These are phyloP conservation scores for Protomyces inundatus DNA, from an alignment of 1,139 yeast species.

Conservation along the genomic window DNA sequence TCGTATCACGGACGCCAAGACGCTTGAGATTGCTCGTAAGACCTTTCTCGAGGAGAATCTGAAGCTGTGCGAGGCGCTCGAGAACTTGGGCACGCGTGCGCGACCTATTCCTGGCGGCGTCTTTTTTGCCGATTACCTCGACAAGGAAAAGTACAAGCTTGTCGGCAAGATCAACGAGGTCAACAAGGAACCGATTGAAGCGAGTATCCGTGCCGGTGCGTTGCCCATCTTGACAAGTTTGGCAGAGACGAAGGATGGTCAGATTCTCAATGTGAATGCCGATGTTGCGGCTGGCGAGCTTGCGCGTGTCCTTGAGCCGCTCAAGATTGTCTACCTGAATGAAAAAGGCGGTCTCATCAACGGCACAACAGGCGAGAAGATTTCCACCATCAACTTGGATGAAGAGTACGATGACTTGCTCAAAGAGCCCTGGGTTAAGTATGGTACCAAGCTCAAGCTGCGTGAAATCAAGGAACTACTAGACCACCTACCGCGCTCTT, in stretches of 20 bases:
- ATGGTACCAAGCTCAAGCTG: conserved; percentile 94
- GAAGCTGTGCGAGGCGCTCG: conserved; percentile 89
- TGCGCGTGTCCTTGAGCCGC: conserved; percentile 93
- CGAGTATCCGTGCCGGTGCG: conserved; percentile 93
- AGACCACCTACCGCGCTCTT: conserved; percentile 90
- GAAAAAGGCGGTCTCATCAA: conserved; percentile 97
- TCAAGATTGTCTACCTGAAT: conserved; percentile 89
- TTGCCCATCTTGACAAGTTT: conserved; percentile 91
- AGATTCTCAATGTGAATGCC: conserved; percentile 92
- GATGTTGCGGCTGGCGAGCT: conserved; percentile 98
- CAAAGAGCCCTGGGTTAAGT: conserved; percentile 96
- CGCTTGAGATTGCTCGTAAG: conserved; percentile 92
- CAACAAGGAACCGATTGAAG: conserved; percentile 86
- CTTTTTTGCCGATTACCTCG: conserved; percentile 86
- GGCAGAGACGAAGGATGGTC: conserved; percentile 96
- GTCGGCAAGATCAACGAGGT: conserved; percentile 88
- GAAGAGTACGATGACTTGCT: conserved; percentile 88
- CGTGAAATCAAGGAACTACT: conserved; percentile 91
- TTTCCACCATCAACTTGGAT: conserved; percentile 84
- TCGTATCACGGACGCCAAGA: conserved; percentile 87
- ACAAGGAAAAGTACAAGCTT: conserved; percentile 80
- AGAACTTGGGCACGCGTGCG: conserved; percentile 93
- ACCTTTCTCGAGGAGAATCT: conserved; percentile 94
- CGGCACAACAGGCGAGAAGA: conserved; percentile 85
- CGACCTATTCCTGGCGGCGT: conserved; percentile 99